Percentiles rank a stretch among this genome's conserved stretches.
phyloP scores from a whole-genome alignment of 768 basidiomycete genomes.

The Pholiota molesta region DNA sequence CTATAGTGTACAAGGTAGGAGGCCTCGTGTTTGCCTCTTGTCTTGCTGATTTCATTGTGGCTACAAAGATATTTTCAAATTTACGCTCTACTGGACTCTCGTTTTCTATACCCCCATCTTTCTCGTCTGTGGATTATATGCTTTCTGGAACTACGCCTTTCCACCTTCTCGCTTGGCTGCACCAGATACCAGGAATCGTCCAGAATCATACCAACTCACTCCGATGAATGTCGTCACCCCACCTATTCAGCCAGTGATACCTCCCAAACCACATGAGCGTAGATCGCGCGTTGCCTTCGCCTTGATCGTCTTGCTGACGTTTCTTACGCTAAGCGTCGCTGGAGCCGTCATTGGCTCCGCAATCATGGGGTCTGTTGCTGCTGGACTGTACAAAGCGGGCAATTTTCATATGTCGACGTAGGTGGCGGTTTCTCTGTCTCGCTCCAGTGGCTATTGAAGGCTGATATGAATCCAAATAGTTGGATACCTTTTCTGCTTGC shows the following conservation, averaged over 20 bases:
- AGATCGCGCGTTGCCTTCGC: constrained; percentile 52
- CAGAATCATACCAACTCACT: constrained; percentile 19
- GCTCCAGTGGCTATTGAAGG: neutral
- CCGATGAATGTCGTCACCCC: constrained; percentile 1
- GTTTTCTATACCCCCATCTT: constrained; percentile 55
- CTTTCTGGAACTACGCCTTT: constrained; percentile 55
- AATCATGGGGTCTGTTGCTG: constrained; percentile 46
- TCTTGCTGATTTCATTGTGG: constrained; percentile 1
- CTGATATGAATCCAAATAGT: constrained; percentile 22
- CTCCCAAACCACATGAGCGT: constrained; percentile 36
- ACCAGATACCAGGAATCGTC: neutral
- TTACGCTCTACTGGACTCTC: constrained; percentile 57
- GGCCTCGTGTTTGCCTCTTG: neutral
- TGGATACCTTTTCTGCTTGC: constrained; percentile 53
- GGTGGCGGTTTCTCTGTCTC: constrained; percentile 18
- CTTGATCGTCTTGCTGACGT: constrained; percentile 45
- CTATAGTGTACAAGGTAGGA: constrained; percentile 39
- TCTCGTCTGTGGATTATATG: constrained; percentile 48
- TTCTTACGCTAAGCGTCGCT: constrained; percentile 43
- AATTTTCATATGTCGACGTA: constrained; percentile 56
- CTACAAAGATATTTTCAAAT: constrained; percentile 48
- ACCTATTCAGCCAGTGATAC: constrained; percentile 11
- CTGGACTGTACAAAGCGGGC: constrained; percentile 46
- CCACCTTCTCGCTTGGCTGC: constrained; percentile 33
- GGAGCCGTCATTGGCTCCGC: constrained; percentile 51